These are phyloP conservation scores for Hypholoma sublateritium DNA, from an alignment of 768 basidiomycete species.

Conservation along the genomic window DNA sequence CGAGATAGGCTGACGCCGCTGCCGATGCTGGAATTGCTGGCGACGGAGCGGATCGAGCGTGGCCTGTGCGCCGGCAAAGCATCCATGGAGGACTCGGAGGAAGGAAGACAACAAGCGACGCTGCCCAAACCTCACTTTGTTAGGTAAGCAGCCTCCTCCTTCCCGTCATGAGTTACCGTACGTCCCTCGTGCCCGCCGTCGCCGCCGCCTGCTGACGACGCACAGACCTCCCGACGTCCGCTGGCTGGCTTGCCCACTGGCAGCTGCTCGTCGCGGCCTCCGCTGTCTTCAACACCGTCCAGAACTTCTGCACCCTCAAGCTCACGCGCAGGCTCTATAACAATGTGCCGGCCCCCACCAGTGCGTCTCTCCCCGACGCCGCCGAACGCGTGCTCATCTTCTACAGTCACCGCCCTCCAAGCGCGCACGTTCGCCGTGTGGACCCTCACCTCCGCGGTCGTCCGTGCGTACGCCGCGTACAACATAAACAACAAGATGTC, in stretches of 20 bases:
- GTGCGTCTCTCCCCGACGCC: constrained; percentile 24
- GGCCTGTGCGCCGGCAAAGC: constrained; percentile 23
- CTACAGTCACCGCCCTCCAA: constrained; percentile 79
- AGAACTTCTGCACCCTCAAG: constrained; percentile 78
- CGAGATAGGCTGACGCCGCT: constrained; percentile 53
- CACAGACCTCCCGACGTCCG: constrained; percentile 60
- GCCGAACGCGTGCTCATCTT: background rate
- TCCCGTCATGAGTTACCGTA: constrained; percentile 15
- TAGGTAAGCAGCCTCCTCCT: constrained; percentile 15
- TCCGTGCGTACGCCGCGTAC: constrained; percentile 88
- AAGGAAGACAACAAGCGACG: constrained; percentile 5
- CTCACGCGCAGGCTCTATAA: constrained; percentile 80
- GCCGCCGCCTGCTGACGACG: constrained; percentile 1
- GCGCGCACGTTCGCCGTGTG: constrained; percentile 89
- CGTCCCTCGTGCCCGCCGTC: constrained; percentile 15
- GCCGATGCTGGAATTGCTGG: constrained; percentile 48
- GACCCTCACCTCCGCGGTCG: constrained; percentile 83
- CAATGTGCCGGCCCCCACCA: constrained; percentile 36
- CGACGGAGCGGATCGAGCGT: constrained; percentile 45
- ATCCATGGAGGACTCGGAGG: constrained; percentile 15
- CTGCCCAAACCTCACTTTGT: constrained; percentile 7
- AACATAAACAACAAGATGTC: constrained; percentile 82
- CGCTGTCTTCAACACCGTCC: constrained; percentile 83
- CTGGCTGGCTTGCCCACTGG: constrained; percentile 85
- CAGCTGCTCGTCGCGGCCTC: constrained; percentile 77